Conservation (phyloP, 2,329 filamentous ascomycete genomes). For the Trichophaea hybrida region DNA sequence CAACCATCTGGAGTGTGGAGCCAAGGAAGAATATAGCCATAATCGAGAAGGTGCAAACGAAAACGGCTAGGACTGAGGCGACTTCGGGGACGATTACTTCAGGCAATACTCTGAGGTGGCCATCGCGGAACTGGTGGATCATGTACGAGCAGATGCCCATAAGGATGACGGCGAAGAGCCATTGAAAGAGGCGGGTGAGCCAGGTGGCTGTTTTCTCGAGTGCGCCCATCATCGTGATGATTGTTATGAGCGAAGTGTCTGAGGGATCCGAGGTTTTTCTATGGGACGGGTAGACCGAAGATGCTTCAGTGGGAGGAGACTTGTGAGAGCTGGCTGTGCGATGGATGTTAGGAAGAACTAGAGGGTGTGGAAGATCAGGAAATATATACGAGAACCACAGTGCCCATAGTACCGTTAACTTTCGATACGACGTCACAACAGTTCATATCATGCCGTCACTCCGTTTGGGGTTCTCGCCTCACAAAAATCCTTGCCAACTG, state of each 20-base stretch:
- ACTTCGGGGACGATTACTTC: constrained; percentile 19
- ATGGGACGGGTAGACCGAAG: background rate
- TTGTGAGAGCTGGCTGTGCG: background rate
- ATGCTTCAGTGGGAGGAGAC: background rate
- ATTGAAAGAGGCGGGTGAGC: constrained; percentile 23
- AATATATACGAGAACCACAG: background rate
- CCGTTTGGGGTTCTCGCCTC: too few species aligned
- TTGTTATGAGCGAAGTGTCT: background rate
- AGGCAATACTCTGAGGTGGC: constrained; percentile 4
- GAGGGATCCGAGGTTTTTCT: background rate
- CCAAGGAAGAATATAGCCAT: constrained; percentile 17
- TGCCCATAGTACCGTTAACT: background rate
- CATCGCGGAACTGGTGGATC: constrained; percentile 22
- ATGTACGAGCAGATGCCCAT: constrained; percentile 24
- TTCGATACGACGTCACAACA: too few species aligned
- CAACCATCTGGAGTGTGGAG: constrained; percentile 9
- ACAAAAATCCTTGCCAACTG: too few species aligned
- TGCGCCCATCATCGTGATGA: background rate
- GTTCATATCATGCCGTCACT: too few species aligned
- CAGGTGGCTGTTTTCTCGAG: constrained; percentile 8
- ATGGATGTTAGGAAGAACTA: background rate
- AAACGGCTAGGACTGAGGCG: constrained; percentile 17
- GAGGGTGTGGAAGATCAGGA: background rate
- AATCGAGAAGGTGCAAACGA: constrained; percentile 23
- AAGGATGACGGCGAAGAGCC: constrained; percentile 23